Conservation (phyloP, 1,284 basidiomycete species). For the Ustilago cynodontis region DNA sequence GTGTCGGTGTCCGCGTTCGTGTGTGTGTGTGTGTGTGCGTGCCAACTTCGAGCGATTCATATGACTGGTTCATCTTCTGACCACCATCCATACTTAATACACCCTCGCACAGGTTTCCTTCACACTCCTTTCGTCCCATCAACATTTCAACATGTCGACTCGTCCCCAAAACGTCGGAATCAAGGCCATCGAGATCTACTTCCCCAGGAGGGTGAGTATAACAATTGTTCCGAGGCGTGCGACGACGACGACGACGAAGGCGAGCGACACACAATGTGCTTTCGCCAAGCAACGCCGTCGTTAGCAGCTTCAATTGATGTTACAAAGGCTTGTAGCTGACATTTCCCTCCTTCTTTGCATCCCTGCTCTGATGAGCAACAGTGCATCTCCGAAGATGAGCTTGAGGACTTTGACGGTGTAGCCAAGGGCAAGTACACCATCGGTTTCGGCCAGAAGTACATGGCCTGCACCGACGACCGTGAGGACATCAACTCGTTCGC, state of each 20-base stretch:
- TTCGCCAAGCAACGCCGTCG: neutral
- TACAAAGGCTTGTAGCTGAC: constrained; percentile 10
- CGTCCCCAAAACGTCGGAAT: constrained; percentile 93
- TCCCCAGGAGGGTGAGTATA: constrained; percentile 83
- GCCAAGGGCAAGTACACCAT: constrained; percentile 98
- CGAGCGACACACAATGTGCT: constrained; percentile 1
- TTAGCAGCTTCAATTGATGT: neutral
- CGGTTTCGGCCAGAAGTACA: constrained; percentile 96
- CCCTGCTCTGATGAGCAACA: constrained; percentile 11
- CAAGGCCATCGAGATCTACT: constrained; percentile 92
- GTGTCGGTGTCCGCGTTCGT: neutral
- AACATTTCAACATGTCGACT: constrained; percentile 51
- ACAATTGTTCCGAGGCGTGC: neutral
- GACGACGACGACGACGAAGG: neutral
- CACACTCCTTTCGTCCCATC: constrained; percentile 23
- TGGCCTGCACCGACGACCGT: constrained; percentile 93
- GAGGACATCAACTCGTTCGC: constrained; percentile 99
- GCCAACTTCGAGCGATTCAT: neutral
- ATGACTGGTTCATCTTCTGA: constrained; percentile 1
- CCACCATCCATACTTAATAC: constrained; percentile 10
- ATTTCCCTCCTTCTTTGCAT: neutral
- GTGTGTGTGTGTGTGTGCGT: neutral
- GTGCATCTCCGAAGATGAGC: constrained; percentile 69
- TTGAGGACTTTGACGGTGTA: constrained; percentile 93
- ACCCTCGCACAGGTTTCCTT: constrained; percentile 26